Conservation (phyloP, 1,284 basidiomycete species). For the Sanguinoderma infundibulare region DNA sequence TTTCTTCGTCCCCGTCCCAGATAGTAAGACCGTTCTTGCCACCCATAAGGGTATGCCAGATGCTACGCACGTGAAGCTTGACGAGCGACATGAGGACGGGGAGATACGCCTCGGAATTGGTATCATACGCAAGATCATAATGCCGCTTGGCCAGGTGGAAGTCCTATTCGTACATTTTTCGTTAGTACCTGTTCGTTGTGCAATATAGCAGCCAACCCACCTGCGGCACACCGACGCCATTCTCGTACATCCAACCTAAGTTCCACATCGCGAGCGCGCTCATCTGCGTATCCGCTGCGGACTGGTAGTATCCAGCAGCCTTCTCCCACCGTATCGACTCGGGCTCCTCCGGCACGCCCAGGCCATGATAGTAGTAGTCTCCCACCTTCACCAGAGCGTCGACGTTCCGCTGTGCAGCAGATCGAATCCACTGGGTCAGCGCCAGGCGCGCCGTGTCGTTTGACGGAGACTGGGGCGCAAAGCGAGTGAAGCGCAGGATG, state of each 20-base stretch:
- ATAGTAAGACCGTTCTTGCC: slow-evolving; percentile 68
- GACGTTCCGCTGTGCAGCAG: slow-evolving; percentile 91
- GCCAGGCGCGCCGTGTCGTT: slow-evolving; percentile 84
- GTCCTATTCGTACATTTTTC: slow-evolving; percentile 56
- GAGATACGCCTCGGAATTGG: slow-evolving; percentile 87
- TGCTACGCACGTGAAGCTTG: slow-evolving; percentile 83
- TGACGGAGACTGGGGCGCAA: slow-evolving; percentile 69
- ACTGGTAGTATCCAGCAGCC: slow-evolving; percentile 92
- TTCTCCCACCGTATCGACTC: slow-evolving; percentile 75
- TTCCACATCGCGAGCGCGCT: slow-evolving; percentile 99
- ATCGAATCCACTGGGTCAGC: slow-evolving; percentile 92
- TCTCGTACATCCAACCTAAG: slow-evolving; percentile 98
- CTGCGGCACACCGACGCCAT: slow-evolving; percentile 89
- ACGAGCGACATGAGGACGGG: slow-evolving; percentile 84
- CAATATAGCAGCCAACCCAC: slow-evolving; percentile 41
- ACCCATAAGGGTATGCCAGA: slow-evolving; percentile 82
- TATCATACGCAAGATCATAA: slow-evolving; percentile 90
- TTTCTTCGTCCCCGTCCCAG: slow-evolving; percentile 56
- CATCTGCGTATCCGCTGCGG: slow-evolving; percentile 87
- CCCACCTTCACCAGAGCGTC: slow-evolving; percentile 97
- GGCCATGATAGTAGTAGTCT: slow-evolving; percentile 93
- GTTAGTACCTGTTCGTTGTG: not conserved
- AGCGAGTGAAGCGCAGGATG: slow-evolving; percentile 68
- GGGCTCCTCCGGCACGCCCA: slow-evolving; percentile 72
- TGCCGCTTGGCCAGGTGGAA: slow-evolving; percentile 97